Conservation (phyloP, 192 early-diverging fungal genomes). For the Backusella tuberculispora region DNA sequence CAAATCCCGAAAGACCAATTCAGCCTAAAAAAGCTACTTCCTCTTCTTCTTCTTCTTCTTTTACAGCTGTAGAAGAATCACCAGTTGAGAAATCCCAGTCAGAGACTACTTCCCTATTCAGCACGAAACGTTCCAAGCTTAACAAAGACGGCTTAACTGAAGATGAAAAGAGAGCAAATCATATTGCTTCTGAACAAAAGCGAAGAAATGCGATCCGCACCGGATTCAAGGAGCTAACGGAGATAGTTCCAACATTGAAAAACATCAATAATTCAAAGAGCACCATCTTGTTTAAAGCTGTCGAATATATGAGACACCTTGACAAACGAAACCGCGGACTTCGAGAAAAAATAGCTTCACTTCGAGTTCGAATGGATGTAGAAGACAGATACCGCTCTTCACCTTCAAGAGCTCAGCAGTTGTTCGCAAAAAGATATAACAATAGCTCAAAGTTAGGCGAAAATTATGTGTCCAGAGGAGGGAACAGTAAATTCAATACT, state of each 20-base stretch:
- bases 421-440: not conserved
- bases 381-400: constrained; percentile 11
- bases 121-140: not conserved
- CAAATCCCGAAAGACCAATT: not conserved
- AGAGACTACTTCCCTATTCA: not conserved
- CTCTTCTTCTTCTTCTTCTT: no score
- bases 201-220: constrained; percentile 72
- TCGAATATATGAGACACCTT: constrained; percentile 65
- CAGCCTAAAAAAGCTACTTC: not conserved
- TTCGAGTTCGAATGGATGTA: constrained; percentile 23
- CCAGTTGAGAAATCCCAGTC: not conserved
- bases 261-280: constrained; percentile 71
- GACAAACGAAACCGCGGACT: constrained; percentile 55
- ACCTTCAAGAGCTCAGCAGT: not conserved
- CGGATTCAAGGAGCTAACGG: constrained; percentile 91
- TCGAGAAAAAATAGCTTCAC: constrained; percentile 26
- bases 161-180: constrained; percentile 72
- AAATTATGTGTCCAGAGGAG: not conserved
- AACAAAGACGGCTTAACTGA: constrained; percentile 68
- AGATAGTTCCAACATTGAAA: constrained; percentile 81
- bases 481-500: not conserved
- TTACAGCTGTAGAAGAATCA: constrained; percentile 24
- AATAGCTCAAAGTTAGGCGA: not conserved
- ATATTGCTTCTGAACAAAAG: constrained; percentile 77
- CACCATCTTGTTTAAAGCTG: constrained; percentile 69